Base-by-base conservation (phyloP, 1,139 yeast genomes). In the Meyerozyma sp. region DNA sequence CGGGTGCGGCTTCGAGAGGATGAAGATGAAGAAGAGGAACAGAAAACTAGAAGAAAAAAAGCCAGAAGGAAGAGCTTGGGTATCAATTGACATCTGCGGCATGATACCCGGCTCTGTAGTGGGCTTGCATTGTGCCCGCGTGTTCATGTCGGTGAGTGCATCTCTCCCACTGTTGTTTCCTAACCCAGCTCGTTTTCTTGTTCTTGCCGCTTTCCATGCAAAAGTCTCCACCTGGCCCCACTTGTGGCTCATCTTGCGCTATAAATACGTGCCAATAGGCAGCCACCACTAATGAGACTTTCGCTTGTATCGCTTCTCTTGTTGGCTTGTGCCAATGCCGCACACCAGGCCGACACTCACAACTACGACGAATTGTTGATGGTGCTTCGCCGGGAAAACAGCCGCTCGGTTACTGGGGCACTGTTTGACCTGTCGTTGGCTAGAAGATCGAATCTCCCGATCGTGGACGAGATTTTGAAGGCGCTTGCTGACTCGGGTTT, bases 381-480 rank as follows among this genome's bases (percentile, higher is more conserved):
- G 34, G 34, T 30, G 6, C 34, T 30, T 30, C n/a, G 16, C 16
- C 20, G 20, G 9, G 34, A 30, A 10, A 13, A 30, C 34, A 9
- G 20, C 10, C 20, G 10, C 8, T 13, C n/a, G 5, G 34, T 13
- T 4, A 13, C 10, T 11, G 14, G 20, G 4, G 20, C 14, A 16
- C 34, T 14, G 20, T 13, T 14, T 30, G 20, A 30, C 2, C 20
- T n/a, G 10, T 8, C 10, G 2, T 14, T 52, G 32, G 49, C 41
- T 9, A 38, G 42, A 10, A 49, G 57, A 30, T 51, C 61, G 4
- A 47, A 54, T 40, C 35, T 53, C 25, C 66, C 66, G 1, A 44
- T 61, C 29, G 53, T 63, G 42, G 65, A 62, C 36, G 44, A 51
- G 13, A 49, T 63, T 20, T 59, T 65, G 42, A 45, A 45, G 8